Conservation (phyloP, 2,329 filamentous ascomycete species). For the Penicillium sp. region DNA sequence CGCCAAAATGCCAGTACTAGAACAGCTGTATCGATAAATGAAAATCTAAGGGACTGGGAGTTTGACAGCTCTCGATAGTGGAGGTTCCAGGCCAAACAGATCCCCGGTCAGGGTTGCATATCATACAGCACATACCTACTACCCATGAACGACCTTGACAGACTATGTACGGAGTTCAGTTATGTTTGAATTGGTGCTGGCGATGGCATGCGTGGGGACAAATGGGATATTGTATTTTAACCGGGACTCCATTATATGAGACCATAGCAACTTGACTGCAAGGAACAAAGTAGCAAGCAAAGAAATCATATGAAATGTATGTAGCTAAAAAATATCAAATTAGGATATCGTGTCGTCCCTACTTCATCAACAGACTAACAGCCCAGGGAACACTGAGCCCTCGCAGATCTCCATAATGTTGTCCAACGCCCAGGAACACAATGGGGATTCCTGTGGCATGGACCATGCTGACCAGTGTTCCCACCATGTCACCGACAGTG, state of each 20-base stretch:
- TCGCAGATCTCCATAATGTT: slow-evolving; percentile 66
- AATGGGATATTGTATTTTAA: background rate
- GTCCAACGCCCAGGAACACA: slow-evolving; percentile 77
- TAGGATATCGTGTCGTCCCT: slow-evolving; percentile 9
- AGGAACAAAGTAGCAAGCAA: background rate
- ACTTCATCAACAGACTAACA: slow-evolving; percentile 60
- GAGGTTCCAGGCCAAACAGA: background rate
- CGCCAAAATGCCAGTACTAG: background rate
- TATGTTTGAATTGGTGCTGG: background rate
- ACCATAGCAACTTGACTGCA: background rate
- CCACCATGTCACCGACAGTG: slow-evolving; percentile 99
- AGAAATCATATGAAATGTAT: background rate
- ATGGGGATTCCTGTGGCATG: slow-evolving; percentile 96
- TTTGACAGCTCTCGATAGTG: background rate
- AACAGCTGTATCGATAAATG: background rate
- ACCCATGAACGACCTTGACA: too few relatives aligned
- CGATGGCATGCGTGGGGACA: background rate
- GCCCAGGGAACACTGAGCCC: slow-evolving; percentile 65
- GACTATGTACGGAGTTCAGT: too few relatives aligned
- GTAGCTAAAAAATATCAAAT: background rate
- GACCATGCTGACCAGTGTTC: slow-evolving; percentile 92
- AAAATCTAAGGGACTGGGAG: background rate
- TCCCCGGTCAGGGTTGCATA: background rate
- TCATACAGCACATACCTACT: background rate
- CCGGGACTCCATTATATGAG: background rate